Conservation (phyloP, 139 green algal genomes). For the Marvania coccoides region DNA sequence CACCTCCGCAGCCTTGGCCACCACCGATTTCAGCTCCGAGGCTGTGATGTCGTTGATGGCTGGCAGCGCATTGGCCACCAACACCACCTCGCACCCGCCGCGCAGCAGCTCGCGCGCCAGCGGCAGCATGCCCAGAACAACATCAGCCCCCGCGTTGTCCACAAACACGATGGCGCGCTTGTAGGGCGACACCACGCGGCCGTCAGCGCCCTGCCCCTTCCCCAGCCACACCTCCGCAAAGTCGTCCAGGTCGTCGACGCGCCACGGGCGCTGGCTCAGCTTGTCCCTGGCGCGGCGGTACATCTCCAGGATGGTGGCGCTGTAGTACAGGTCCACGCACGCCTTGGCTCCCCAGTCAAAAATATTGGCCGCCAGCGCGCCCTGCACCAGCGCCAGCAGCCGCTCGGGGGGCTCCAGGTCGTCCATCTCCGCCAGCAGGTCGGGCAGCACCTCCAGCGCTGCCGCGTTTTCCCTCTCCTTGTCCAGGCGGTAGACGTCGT, state of each 20-base stretch:
- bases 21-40: slow-evolving; percentile 60
- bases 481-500: slow-evolving; percentile 85
- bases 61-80: slow-evolving; percentile 86
- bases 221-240: slow-evolving; percentile 36
- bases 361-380: slow-evolving; percentile 92
- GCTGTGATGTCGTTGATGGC: slow-evolving; percentile 98
- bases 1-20: slow-evolving; percentile 37
- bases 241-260: slow-evolving; percentile 77
- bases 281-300: slow-evolving; percentile 52
- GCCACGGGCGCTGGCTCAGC: slow-evolving; percentile 78
- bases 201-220: slow-evolving; percentile 6
- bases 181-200: slow-evolving; percentile 33
- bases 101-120: slow-evolving; percentile 87
- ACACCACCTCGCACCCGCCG: slow-evolving; percentile 78
- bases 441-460: slow-evolving; percentile 82
- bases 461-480: slow-evolving; percentile 84
- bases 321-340: slow-evolving; percentile 87
- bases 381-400: slow-evolving; percentile 77
- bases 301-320: slow-evolving; percentile 93
- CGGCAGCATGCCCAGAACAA: slow-evolving; percentile 94
- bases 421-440: slow-evolving; percentile 91
- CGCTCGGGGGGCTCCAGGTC: slow-evolving; percentile 37
- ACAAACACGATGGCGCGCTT: slow-evolving; percentile 88
- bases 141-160: slow-evolving; percentile 94
- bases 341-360: slow-evolving; percentile 95